phyloP scores from a whole-genome alignment of 176 grass and related monocot species.

The Lolium perenne region DNA sequence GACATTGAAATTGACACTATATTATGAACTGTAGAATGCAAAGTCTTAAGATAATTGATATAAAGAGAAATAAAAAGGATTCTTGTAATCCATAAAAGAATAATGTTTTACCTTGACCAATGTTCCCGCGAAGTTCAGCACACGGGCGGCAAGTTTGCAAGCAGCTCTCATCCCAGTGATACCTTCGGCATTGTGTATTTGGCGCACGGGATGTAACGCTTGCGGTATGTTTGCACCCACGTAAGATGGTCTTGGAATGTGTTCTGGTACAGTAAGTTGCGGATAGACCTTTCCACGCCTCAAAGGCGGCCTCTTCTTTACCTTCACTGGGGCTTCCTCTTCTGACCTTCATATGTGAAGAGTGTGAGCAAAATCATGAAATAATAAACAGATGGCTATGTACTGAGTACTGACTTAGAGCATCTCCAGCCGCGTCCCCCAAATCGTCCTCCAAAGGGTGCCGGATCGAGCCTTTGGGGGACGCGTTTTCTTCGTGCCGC shows the following conservation, averaged over 20 bases:
- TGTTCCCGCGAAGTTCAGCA: conserved; percentile 76
- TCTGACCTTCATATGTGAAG: conserved; percentile 45
- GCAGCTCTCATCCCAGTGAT: conserved; percentile 86
- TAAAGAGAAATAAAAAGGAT: conserved; percentile 14
- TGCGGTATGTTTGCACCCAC: conserved; percentile 61
- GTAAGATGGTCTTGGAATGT: conserved; percentile 81
- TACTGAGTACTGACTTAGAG: background rate
- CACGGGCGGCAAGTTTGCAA: conserved; percentile 76
- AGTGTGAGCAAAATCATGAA: conserved; percentile 22
- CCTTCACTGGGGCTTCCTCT: conserved; percentile 55
- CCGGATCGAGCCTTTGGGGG: no score
- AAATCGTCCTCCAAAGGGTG: no score
- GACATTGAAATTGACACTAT: background rate
- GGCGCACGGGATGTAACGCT: conserved; percentile 57
- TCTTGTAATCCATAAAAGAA: background rate
- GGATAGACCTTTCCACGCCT: conserved; percentile 74
- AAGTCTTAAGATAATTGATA: background rate
- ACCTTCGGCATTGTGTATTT: conserved; percentile 67
- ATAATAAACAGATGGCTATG: background rate
- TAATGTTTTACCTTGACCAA: conserved; percentile 69
- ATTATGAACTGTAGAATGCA: conserved; percentile 2
- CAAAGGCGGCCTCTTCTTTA: conserved; percentile 73
- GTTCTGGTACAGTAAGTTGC: conserved; percentile 64
- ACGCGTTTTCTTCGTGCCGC: no score
- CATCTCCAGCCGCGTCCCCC: no score